A percentile compares a stretch with the other conserved stretches of the same genome.
These are phyloP conservation scores for Cordyceps pruinosa DNA, from an alignment of 2,329 filamentous ascomycete genomes.

Conservation along the genomic window DNA sequence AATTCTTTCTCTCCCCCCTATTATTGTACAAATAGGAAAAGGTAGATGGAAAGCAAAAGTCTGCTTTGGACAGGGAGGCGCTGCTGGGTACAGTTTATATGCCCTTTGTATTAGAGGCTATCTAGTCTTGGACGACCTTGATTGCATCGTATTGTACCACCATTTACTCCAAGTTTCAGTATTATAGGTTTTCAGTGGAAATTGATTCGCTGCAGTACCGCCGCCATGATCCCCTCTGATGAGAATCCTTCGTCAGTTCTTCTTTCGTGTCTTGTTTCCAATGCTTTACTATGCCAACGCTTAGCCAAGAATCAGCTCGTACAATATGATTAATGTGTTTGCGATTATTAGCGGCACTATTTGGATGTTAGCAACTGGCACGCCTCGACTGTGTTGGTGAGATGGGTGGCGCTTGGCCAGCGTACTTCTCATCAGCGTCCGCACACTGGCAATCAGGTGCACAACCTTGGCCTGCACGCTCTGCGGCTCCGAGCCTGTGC, in stretches of 20 bases:
- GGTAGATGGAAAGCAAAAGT: constrained; percentile 4
- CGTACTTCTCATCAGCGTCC: constrained; percentile 79
- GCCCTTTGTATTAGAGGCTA: constrained; percentile 11
- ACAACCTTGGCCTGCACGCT: constrained; percentile 75
- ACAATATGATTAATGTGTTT: constrained; percentile 70
- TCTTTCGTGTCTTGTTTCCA: background rate
- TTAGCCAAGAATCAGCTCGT: constrained; percentile 64
- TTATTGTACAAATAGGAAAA: background rate
- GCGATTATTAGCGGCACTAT: constrained; percentile 70
- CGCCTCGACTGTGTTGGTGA: background rate
- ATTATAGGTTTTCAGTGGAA: background rate
- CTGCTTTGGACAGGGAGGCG: background rate
- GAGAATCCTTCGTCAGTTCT: background rate
- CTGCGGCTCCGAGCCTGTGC: constrained; percentile 51
- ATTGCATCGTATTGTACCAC: constrained; percentile 5
- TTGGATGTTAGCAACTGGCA: background rate
- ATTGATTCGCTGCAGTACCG: background rate
- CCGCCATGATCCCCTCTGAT: background rate
- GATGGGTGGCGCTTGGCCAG: constrained; percentile 28
- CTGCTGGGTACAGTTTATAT: background rate
- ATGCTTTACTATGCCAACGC: background rate
- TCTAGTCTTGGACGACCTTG: background rate
- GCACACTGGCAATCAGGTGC: constrained; percentile 74
- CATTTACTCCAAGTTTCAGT: background rate
- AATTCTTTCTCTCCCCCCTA: background rate